Conservation (phyloP, 1,284 basidiomycete genomes). For the Ceratobasidium sp. region DNA sequence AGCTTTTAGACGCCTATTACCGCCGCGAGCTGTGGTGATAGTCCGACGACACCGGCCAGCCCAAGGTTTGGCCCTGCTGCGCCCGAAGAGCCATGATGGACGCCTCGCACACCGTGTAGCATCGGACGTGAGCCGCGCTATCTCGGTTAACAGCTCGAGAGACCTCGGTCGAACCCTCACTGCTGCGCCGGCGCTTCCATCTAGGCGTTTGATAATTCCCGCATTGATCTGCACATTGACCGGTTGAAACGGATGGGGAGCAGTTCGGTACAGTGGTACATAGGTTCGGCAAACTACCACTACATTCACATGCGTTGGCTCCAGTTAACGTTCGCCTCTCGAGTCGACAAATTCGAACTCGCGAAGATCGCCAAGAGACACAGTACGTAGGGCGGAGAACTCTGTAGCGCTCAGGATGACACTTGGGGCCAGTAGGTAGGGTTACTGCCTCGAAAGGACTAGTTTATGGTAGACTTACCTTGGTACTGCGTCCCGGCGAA, state of each 20-base stretch:
- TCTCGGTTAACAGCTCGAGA: background rate
- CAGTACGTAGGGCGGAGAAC: slow-evolving; percentile 27
- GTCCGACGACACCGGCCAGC: slow-evolving; percentile 1
- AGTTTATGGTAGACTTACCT: slow-evolving; percentile 4
- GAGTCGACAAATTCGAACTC: slow-evolving; percentile 40
- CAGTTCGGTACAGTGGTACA: background rate
- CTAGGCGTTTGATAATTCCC: background rate
- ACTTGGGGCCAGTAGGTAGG: slow-evolving; percentile 4
- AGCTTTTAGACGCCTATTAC: background rate
- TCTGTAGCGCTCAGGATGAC: slow-evolving; percentile 35
- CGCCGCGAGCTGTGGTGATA: background rate
- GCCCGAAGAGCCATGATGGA: background rate
- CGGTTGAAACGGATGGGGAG: slow-evolving; percentile 4
- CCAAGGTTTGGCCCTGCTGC: slow-evolving; percentile 1
- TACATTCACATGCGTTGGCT: slow-evolving; percentile 4
- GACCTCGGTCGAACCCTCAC: background rate
- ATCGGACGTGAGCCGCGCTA: slow-evolving; percentile 5
- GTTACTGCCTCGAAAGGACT: background rate
- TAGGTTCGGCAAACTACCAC: background rate
- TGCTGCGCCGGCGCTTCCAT: background rate
- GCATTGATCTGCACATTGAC: background rate
- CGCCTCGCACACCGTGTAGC: slow-evolving; percentile 15
- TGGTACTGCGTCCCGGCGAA: slow-evolving; percentile 39
- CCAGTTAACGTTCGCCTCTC: slow-evolving; percentile 34
- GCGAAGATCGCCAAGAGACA: slow-evolving; percentile 42